Evolutionary conservation across 108 stramenopile species (phyloP).

Genomic region (Discostella pseudostelligera): DNA sequence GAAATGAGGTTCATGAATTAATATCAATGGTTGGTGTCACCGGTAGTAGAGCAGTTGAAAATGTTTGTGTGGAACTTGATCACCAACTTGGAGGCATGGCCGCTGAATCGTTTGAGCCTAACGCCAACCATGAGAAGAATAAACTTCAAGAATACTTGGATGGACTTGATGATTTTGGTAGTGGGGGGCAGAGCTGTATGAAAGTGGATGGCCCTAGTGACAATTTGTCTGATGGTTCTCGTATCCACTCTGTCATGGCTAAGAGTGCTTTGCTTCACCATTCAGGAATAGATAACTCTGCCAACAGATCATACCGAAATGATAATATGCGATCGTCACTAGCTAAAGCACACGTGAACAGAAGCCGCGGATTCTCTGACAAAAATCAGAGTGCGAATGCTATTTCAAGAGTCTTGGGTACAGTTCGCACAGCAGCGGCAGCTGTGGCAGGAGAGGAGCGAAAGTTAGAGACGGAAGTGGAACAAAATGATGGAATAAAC

Average conservation of each 20-base stretch:
- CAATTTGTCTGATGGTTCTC: slow-evolving; percentile 6
- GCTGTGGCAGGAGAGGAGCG: slow-evolving; percentile 10
- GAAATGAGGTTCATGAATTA: too few species aligned
- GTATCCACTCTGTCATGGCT: slow-evolving; percentile 16
- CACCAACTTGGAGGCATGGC: not conserved
- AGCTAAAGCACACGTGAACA: slow-evolving; percentile 18
- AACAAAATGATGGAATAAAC: not conserved
- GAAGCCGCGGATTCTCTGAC: not conserved
- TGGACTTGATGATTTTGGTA: slow-evolving; percentile 8
- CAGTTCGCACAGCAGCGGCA: slow-evolving; percentile 39
- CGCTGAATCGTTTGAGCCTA: not conserved
- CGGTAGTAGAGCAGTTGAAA: not conserved
- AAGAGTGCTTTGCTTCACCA: slow-evolving; percentile 23
- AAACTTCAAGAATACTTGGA: not conserved
- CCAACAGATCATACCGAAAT: slow-evolving; percentile 15
- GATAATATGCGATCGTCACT: slow-evolving; percentile 23
- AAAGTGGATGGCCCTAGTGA: slow-evolving; percentile 1
- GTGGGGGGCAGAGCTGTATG: not conserved
- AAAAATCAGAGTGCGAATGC: slow-evolving; percentile 11
- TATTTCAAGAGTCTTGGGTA: slow-evolving; percentile 31
- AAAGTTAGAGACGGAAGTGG: slow-evolving; percentile 5
- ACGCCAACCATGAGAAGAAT: not conserved
- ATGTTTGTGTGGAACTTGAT: not conserved
- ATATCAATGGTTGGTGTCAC: not conserved
- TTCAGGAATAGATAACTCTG: slow-evolving; percentile 17